Evolutionary conservation across 177 flowering plant genomes (phyloP).

Genomic region (Telopea speciosissima): DNA sequence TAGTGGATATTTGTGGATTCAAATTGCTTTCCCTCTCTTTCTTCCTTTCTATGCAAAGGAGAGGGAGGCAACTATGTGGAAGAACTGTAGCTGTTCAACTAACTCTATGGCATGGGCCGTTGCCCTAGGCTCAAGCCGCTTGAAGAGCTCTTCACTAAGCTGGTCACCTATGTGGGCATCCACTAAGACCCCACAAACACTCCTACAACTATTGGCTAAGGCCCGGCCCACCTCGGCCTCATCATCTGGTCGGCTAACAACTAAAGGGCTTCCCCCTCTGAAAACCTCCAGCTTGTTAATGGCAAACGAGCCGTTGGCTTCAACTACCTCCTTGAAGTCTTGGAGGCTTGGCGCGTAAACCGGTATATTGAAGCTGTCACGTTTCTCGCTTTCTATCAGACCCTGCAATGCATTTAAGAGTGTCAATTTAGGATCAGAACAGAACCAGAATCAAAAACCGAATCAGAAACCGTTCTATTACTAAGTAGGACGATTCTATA

Average conservation of each 20-base stretch:
- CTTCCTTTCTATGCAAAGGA: constrained; percentile 15
- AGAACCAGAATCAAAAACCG: no score
- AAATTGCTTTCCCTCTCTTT: no score
- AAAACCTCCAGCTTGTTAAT: constrained; percentile 65
- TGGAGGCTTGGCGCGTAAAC: constrained; percentile 50
- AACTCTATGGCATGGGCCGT: constrained; percentile 57
- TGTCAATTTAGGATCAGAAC: no score
- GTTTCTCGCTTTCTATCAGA: constrained; percentile 41
- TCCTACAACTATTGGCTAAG: constrained; percentile 63
- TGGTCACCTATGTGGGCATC: constrained; percentile 83
- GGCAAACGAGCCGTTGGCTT: constrained; percentile 56
- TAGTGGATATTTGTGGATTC: no score
- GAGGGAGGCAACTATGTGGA: constrained; percentile 86
- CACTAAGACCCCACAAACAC: constrained; percentile 76
- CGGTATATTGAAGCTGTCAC: constrained; percentile 81
- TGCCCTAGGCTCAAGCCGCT: constrained; percentile 51
- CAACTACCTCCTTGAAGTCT: constrained; percentile 52
- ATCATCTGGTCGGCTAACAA: constrained; percentile 65
- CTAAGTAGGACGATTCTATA: no score
- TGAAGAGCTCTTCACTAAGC: constrained; percentile 62
- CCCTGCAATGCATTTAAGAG: constrained; percentile 46
- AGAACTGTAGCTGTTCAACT: constrained; percentile 68
- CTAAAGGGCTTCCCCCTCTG: constrained; percentile 83
- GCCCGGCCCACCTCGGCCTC: constrained; percentile 72
- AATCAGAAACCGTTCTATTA: no score